Conservation (phyloP, 176 grass and related monocot genomes). For the Rhynchospora breviuscula region DNA sequence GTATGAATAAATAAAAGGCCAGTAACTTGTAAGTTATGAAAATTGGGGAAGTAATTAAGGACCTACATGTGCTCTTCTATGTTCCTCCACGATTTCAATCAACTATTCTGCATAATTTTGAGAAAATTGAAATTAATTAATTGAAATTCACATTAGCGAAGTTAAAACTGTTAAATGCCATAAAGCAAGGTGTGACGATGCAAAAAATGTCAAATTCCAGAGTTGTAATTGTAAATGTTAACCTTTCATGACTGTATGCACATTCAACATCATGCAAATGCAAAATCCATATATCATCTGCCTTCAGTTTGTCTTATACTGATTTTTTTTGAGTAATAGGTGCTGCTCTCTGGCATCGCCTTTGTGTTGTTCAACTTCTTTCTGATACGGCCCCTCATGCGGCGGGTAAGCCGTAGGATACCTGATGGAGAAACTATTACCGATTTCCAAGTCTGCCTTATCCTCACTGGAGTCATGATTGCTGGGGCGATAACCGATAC, state of each 20-base stretch:
- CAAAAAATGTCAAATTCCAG: too few relatives aligned
- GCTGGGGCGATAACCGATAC: not conserved
- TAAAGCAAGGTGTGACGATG: too few relatives aligned
- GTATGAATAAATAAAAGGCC: not conserved
- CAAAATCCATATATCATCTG: not conserved
- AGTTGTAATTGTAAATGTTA: too few relatives aligned
- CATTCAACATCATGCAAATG: not conserved
- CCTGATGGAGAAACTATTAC: constrained; percentile 26
- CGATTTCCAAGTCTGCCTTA: not conserved
- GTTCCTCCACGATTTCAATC: too few relatives aligned
- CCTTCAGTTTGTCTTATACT: not conserved
- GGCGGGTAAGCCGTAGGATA: not conserved
- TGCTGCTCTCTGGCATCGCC: constrained; percentile 11
- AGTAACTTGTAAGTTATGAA: too few relatives aligned
- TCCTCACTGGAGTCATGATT: constrained; percentile 1
- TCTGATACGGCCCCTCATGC: constrained; percentile 24
- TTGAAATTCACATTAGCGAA: too few relatives aligned
- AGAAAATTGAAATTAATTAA: too few relatives aligned
- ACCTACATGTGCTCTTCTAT: too few relatives aligned
- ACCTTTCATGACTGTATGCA: too few relatives aligned
- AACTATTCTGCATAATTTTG: too few relatives aligned
- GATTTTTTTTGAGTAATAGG: not conserved
- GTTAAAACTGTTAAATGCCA: too few relatives aligned
- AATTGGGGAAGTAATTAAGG: too few relatives aligned
- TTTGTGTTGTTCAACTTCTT: constrained; percentile 1